Evolutionary conservation across 1,284 basidiomycete genomes (phyloP).

Genomic region (Puccinia coronata): DNA sequence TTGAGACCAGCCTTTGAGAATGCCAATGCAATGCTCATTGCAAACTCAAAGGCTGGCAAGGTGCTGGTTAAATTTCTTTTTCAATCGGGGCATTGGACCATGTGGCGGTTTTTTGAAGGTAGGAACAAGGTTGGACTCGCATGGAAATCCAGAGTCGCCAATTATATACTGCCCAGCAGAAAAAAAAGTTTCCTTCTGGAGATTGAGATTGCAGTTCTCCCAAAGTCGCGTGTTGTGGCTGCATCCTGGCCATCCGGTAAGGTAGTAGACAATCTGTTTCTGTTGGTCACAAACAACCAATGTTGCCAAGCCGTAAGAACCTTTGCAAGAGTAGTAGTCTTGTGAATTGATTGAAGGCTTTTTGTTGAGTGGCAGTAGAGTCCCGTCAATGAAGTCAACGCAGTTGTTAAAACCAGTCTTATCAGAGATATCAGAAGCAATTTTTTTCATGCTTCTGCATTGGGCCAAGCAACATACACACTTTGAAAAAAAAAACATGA

Average conservation of each 20-base stretch:
- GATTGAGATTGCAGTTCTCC: background rate
- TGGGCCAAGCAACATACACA: background rate
- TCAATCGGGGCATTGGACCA: background rate
- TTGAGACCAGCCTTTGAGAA: background rate
- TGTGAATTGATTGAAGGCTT: background rate
- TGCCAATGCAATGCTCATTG: conserved; percentile 3
- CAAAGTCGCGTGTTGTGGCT: background rate
- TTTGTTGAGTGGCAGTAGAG: background rate
- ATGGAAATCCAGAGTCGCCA: background rate
- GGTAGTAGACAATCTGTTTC: background rate
- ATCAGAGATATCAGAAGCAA: background rate
- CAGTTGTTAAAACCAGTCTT: background rate
- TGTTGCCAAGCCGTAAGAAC: background rate
- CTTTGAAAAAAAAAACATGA: background rate
- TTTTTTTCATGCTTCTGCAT: background rate
- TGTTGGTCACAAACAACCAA: background rate
- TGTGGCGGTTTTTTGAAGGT: background rate
- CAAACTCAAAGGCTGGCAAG: background rate
- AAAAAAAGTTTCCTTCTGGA: background rate
- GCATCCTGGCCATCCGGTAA: background rate
- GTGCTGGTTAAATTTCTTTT: background rate
- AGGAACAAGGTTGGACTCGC: background rate
- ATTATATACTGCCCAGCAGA: background rate
- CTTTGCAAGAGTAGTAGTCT: conserved; percentile 4
- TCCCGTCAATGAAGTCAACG: background rate